These are phyloP conservation scores for Tricholoma saponaceum DNA, from an alignment of 768 basidiomycete genomes.

Conservation along the genomic window DNA sequence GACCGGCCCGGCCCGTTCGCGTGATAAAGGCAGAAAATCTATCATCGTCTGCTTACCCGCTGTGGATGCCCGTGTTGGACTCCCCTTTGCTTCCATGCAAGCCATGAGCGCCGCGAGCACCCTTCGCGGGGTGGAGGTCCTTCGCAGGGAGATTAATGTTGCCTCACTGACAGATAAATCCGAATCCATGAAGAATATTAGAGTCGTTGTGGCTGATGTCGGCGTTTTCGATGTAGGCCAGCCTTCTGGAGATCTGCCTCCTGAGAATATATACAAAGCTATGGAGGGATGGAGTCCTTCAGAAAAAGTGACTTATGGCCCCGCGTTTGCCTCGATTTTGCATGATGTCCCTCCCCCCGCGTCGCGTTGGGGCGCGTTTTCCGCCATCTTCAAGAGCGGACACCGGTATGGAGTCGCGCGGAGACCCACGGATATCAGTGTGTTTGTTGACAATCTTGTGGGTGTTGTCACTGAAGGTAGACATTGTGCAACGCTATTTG, in stretches of 20 bases:
- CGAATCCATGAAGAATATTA: slow-evolving; percentile 61
- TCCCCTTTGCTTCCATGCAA: slow-evolving; percentile 64
- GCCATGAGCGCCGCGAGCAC: slow-evolving; percentile 78
- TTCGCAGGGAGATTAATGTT: slow-evolving; percentile 66
- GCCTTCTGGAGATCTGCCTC: slow-evolving; percentile 17
- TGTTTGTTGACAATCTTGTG: slow-evolving; percentile 57
- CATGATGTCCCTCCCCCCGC: slow-evolving; percentile 24
- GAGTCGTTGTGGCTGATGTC: slow-evolving; percentile 71
- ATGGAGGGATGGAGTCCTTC: slow-evolving; percentile 74
- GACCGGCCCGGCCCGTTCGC: slow-evolving; percentile 51
- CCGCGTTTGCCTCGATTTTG: slow-evolving; percentile 55
- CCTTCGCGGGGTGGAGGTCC: slow-evolving; percentile 65
- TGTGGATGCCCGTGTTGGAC: slow-evolving; percentile 64
- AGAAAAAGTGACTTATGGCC: slow-evolving; percentile 69
- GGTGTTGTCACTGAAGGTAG: slow-evolving; percentile 57
- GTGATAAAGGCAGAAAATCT: slow-evolving; percentile 50
- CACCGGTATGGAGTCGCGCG: slow-evolving; percentile 39
- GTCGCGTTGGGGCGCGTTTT: slow-evolving; percentile 26
- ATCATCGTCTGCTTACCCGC: slow-evolving; percentile 77
- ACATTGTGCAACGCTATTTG: slow-evolving; percentile 37
- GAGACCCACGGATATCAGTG: slow-evolving; percentile 50
- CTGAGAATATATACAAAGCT: slow-evolving; percentile 38
- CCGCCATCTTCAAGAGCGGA: slow-evolving; percentile 33
- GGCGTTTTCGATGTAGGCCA: slow-evolving; percentile 46
- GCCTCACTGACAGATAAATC: slow-evolving; percentile 51